Evolutionary conservation across 2,329 filamentous ascomycete species (phyloP), one percentile per base, ranked within the genome.

Genomic region (Metarhizium rileyi): DNA sequence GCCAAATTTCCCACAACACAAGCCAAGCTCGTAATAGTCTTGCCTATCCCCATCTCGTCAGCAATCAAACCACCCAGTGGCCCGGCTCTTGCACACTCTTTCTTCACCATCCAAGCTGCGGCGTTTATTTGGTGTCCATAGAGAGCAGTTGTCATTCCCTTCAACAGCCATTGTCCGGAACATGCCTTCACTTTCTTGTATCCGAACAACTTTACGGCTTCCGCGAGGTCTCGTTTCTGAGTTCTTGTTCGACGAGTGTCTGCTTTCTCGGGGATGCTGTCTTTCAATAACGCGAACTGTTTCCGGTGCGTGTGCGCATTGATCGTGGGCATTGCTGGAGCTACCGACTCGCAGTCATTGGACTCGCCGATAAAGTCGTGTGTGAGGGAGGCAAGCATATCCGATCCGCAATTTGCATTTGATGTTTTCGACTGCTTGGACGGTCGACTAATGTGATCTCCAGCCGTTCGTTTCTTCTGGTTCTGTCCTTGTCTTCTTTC

Each of bases 11-110:
- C 77, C 1, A 85, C 70, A 50, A 93, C 84, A 28, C 93, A 73
- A 1, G 87, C 78, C n/a, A 95, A 72, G 25, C 81, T 80, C 56
- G 87, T 86, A 10, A 95, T 80, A 16, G 81, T 85, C 61, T 86
- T 86, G 0, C 82, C 82, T 0, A 85, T 61, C 0, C 82, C 82
- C 78, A 84, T 83, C 25, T 74, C 74, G 56, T 85, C 80, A 0
- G 76, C 77, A 0, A 84, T 56, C 2, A 85, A 67, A 0, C 81
- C 81, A 3, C 81, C 81, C 57, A 80, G 82, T 70, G 76, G 28
- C 59, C 3, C 49, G 0, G 62, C 35, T 0, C 22, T 9, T 1
- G 53, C 63, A 4, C 68, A 63, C 57, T 84, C 80, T 3, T 74
- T 67, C 3, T 62, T 56, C 0, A 75, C 56, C 78, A 83, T 82